Conservation (phyloP, 495 filamentous ascomycete species). For the Margaritispora aquatica region DNA sequence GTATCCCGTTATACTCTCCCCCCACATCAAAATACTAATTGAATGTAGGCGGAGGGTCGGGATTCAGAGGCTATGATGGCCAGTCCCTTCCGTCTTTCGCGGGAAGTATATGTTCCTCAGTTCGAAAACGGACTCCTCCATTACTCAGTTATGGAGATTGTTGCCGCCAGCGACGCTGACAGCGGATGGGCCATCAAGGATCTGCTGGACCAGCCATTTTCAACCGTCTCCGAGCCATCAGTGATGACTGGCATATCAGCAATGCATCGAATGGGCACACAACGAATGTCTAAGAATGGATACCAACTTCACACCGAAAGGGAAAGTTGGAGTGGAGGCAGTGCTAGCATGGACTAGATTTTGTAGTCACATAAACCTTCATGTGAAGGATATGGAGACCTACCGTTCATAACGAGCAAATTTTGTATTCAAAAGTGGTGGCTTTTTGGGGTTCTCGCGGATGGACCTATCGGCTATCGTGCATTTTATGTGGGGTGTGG, state of each 20-base stretch:
- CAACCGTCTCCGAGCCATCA: constrained; percentile 16
- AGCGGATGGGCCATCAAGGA: constrained; percentile 23
- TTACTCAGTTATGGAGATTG: constrained; percentile 39
- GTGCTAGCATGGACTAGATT: constrained; percentile 6
- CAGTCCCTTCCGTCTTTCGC: constrained; percentile 22
- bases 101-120: constrained; percentile 36
- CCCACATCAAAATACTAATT: not conserved
- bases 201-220: constrained; percentile 11
- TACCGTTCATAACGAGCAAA: not conserved
- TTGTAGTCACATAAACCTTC: not conserved
- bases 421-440: not conserved
- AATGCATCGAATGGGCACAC: constrained; percentile 12
- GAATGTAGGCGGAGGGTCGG: constrained; percentile 38
- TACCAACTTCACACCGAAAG: constrained; percentile 1
- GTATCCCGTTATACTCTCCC: constrained; percentile 20
- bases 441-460: not conserved
- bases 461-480: not conserved
- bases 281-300: constrained; percentile 4
- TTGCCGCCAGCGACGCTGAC: constrained; percentile 23
- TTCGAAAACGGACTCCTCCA: constrained; percentile 35
- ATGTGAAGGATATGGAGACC: too few relatives aligned
- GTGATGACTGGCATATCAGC: constrained; percentile 8
- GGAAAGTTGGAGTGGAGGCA: not conserved
- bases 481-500: not conserved
- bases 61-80: constrained; percentile 30